These are phyloP conservation scores for Kodamaea sp. DNA, from an alignment of 1,139 yeast genomes.

Conservation along the genomic window DNA sequence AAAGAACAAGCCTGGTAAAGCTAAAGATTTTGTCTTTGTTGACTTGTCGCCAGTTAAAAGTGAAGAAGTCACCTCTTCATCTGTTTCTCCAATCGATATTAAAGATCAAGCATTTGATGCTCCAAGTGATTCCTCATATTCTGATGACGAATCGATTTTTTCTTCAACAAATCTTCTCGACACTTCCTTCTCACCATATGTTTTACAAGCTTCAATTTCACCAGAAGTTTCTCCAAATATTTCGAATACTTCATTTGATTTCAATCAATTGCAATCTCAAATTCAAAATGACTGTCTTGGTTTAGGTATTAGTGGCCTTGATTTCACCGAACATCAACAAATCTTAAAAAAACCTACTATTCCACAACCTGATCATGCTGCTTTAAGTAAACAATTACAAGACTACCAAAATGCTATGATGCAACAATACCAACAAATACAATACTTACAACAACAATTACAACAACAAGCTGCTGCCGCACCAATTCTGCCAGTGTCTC, in stretches of 20 bases:
- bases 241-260: conserved; percentile 1
- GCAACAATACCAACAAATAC: conserved; percentile 25
- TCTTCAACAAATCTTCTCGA: conserved; percentile 10
- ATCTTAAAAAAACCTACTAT: conserved; percentile 1
- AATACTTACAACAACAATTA: conserved; percentile 24
- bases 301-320: conserved; percentile 26
- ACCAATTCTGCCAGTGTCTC: conserved; percentile 6
- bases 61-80: conserved; percentile 18
- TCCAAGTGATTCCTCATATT: conserved; percentile 3
- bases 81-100: conserved; percentile 4
- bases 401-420: conserved; percentile 25
- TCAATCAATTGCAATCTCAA: not conserved
- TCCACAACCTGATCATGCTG: conserved; percentile 6
- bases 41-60: conserved; percentile 51
- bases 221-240: conserved; percentile 6
- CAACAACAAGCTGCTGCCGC: conserved; percentile 12
- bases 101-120: conserved; percentile 14
- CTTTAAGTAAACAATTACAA: conserved; percentile 16
- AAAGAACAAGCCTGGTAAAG: conserved; percentile 49
- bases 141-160: conserved; percentile 12
- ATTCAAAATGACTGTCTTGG: conserved; percentile 15
- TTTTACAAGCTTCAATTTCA: conserved; percentile 10
- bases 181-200: conserved; percentile 13
- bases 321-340: conserved; percentile 7
- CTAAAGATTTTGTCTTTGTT: conserved; percentile 52